Conservation (phyloP, 768 basidiomycete species). For the Amanita exitialis region DNA sequence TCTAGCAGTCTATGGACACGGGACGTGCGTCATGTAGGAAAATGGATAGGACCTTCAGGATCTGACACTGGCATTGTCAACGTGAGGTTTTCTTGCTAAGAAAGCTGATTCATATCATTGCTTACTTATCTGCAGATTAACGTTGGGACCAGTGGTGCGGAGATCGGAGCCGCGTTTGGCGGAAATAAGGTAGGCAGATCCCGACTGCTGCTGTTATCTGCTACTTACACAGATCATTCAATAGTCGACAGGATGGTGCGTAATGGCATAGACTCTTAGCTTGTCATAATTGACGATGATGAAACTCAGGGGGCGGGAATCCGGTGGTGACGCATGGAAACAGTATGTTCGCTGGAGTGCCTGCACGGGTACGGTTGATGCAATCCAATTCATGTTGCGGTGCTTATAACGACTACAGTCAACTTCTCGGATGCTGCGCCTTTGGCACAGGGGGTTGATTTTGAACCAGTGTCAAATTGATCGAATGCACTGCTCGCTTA, state of each 20-base stretch:
- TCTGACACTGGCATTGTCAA: constrained; percentile 92
- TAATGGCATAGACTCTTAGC: constrained; percentile 11
- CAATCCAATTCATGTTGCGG: background rate
- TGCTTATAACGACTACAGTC: constrained; percentile 26
- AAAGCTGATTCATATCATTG: constrained; percentile 48
- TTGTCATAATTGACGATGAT: constrained; percentile 12
- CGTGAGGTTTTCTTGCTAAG: constrained; percentile 28
- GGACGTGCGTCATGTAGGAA: constrained; percentile 74
- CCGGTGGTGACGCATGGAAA: constrained; percentile 98
- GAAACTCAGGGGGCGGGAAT: constrained; percentile 76
- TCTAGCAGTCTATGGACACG: constrained; percentile 89
- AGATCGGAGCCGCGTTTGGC: constrained; percentile 79
- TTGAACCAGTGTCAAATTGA: constrained; percentile 21
- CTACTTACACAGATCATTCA: background rate
- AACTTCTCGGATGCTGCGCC: constrained; percentile 89
- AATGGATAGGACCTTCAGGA: constrained; percentile 86
- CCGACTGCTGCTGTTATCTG: background rate
- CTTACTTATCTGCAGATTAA: constrained; percentile 30
- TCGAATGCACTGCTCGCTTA: background rate
- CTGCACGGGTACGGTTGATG: constrained; percentile 52
- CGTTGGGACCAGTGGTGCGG: constrained; percentile 50
- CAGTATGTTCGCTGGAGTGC: constrained; percentile 90
- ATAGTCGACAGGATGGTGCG: constrained; percentile 79
- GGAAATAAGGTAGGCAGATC: constrained; percentile 71
- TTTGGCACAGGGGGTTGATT: constrained; percentile 89